Evolutionary conservation across 306 rosid species (phyloP).

Genomic region (Abrus pulchellus): DNA sequence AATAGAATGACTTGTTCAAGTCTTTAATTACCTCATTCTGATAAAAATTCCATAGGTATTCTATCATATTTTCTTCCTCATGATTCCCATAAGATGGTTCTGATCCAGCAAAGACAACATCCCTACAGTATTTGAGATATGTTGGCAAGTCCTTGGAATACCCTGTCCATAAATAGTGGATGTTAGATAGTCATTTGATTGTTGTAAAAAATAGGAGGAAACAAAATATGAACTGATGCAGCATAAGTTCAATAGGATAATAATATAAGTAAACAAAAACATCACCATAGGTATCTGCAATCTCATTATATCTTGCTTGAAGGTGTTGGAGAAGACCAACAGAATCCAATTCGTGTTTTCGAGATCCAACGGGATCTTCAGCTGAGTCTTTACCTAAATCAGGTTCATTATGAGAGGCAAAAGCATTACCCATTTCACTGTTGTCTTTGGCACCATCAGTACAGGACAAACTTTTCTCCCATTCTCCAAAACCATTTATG

Average conservation of each 20-base stretch:
- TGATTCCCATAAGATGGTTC: constrained; percentile 69
- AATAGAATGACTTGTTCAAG: constrained; percentile 28
- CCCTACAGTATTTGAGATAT: constrained; percentile 84
- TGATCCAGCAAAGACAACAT: constrained; percentile 80
- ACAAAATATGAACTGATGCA: constrained; percentile 24
- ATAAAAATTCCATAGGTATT: constrained; percentile 69
- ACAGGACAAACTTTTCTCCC: constrained; percentile 79
- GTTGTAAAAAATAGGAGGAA: constrained; percentile 3
- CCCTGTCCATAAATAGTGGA: constrained; percentile 57
- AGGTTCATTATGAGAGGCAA: constrained; percentile 34
- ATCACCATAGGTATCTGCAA: constrained; percentile 64
- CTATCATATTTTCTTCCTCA: constrained; percentile 68
- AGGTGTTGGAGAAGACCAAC: constrained; percentile 69
- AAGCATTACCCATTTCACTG: constrained; percentile 42
- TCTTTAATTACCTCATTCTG: constrained; percentile 67
- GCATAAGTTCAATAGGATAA: background rate
- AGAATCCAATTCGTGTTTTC: constrained; percentile 57
- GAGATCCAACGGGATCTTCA: constrained; percentile 42
- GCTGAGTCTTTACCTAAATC: constrained; percentile 41
- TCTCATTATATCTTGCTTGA: constrained; percentile 65
- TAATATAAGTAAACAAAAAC: constrained; percentile 36
- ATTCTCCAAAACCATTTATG: constrained; percentile 83
- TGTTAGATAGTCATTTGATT: constrained; percentile 5
- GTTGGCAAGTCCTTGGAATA: constrained; percentile 76
- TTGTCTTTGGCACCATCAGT: constrained; percentile 49